Evolutionary conservation across 2,329 filamentous ascomycete genomes (phyloP).

Genomic region (Fusarium dimerum): DNA sequence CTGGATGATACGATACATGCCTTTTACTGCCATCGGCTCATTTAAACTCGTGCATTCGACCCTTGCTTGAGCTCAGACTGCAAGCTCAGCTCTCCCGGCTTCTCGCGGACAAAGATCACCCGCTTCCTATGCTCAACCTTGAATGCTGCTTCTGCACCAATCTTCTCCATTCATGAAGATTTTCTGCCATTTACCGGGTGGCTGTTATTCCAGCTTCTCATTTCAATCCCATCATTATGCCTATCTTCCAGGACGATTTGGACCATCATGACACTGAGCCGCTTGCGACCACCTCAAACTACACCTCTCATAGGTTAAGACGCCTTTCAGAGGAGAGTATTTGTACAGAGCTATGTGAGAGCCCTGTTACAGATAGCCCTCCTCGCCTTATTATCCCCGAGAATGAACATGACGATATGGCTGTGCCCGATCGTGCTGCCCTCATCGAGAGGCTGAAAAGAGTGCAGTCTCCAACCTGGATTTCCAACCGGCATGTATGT

Average conservation of each 20-base stretch:
- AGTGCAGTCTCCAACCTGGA: slow-evolving; percentile 75
- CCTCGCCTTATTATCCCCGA: slow-evolving; percentile 23
- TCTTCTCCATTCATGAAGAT: slow-evolving; percentile 24
- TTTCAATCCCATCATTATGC: slow-evolving; percentile 44
- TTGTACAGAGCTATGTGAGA: slow-evolving; percentile 61
- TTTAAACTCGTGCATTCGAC: slow-evolving; percentile 1
- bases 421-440: slow-evolving; percentile 66
- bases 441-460: slow-evolving; percentile 84
- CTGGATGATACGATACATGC: slow-evolving; percentile 28
- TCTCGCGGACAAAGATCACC: slow-evolving; percentile 3
- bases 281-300: slow-evolving; percentile 15
- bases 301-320: slow-evolving; percentile 18
- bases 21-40: slow-evolving; percentile 21
- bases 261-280: slow-evolving; percentile 36
- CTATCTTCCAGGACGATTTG: slow-evolving; percentile 58
- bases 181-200: slow-evolving; percentile 13
- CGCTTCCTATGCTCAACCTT: slow-evolving; percentile 1
- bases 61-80: not conserved
- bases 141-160: not conserved
- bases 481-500: slow-evolving; percentile 62
- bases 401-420: slow-evolving; percentile 27
- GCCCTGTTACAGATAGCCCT: slow-evolving; percentile 50
- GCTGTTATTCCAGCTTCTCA: slow-evolving; percentile 37
- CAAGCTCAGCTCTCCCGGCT: slow-evolving; percentile 11
- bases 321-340: slow-evolving; percentile 61